Percentiles rank a stretch among this genome's conserved stretches.
Evolutionary conservation across 169 alveolate genomes (phyloP).

Genomic region (Cryptosporidium sp.): DNA sequence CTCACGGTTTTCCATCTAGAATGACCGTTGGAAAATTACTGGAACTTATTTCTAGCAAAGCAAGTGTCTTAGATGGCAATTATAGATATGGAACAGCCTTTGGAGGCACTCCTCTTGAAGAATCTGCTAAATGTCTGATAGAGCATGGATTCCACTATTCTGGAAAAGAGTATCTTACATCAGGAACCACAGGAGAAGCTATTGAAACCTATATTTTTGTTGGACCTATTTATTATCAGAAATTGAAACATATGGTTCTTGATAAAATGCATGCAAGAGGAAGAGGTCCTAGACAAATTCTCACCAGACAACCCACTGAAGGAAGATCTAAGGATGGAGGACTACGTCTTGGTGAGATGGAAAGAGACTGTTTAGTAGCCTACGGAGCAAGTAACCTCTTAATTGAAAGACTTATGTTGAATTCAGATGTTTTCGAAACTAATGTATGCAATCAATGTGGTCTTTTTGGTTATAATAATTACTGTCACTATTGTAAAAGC

Average conservation of each 20-base stretch:
- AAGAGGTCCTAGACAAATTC: constrained; percentile 97
- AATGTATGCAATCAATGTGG: constrained; percentile 96
- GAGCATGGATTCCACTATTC: constrained; percentile 94
- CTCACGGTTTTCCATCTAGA: constrained; percentile 99
- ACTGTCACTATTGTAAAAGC: constrained; percentile 94
- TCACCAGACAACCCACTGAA: constrained; percentile 99
- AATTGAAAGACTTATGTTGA: constrained; percentile 97
- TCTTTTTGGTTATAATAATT: constrained; percentile 92
- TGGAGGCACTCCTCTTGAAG: constrained; percentile 94
- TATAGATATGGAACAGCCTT: constrained; percentile 98
- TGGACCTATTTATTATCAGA: constrained; percentile 99
- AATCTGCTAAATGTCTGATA: constrained; percentile 90
- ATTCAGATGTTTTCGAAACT: constrained; percentile 96
- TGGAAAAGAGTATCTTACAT: constrained; percentile 93
- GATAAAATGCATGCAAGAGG: constrained; percentile 99
- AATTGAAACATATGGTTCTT: constrained; percentile 99
- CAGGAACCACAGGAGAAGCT: constrained; percentile 99
- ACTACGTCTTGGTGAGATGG: constrained; percentile 99
- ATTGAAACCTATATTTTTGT: constrained; percentile 94
- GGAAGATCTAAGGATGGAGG: constrained; percentile 99
- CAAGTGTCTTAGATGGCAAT: constrained; percentile 95
- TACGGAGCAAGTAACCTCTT: constrained; percentile 97
- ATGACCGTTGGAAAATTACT: constrained; percentile 99
- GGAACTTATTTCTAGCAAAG: constrained; percentile 96
- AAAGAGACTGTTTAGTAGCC: constrained; percentile 99